Percentiles rank a stretch among this genome's conserved stretches.
These are phyloP conservation scores for Calonectria naviculata DNA, from an alignment of 2,329 filamentous ascomycete genomes.

Conservation along the genomic window DNA sequence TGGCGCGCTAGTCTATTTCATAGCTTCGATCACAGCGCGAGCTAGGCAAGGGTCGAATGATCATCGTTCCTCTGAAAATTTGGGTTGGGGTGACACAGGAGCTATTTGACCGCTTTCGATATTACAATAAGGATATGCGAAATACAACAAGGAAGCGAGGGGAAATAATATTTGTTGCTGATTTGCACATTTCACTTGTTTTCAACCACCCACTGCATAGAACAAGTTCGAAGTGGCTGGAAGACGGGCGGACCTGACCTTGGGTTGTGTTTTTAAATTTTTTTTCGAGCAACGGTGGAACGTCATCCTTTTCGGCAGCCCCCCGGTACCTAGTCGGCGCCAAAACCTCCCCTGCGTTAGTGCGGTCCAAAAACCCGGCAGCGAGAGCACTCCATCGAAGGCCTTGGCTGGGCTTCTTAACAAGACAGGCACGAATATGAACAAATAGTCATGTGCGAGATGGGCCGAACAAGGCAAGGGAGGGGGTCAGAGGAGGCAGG, in stretches of 20 bases:
- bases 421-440: not conserved
- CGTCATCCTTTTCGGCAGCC: not conserved
- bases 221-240: too few species aligned
- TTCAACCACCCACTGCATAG: not conserved
- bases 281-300: not conserved
- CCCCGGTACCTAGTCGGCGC: constrained; percentile 14
- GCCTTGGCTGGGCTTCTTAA: not conserved
- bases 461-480: constrained; percentile 5
- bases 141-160: not conserved
- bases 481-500: not conserved
- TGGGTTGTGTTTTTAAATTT: not conserved
- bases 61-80: not conserved
- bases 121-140: not conserved
- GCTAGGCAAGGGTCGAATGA: not conserved
- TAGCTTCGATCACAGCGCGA: not conserved
- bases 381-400: constrained; percentile 2
- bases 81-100: not conserved
- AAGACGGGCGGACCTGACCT: not conserved
- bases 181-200: not conserved
- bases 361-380: constrained; percentile 8
- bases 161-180: not conserved
- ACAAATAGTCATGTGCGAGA: not conserved
- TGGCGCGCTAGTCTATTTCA: not conserved
- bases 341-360: constrained; percentile 32
- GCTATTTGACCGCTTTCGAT: not conserved